Percentiles rank a stretch among this genome's conserved stretches.
These are phyloP conservation scores for Polygonum aviculare DNA, from an alignment of 148 eudicot genomes.

Conservation along the genomic window DNA sequence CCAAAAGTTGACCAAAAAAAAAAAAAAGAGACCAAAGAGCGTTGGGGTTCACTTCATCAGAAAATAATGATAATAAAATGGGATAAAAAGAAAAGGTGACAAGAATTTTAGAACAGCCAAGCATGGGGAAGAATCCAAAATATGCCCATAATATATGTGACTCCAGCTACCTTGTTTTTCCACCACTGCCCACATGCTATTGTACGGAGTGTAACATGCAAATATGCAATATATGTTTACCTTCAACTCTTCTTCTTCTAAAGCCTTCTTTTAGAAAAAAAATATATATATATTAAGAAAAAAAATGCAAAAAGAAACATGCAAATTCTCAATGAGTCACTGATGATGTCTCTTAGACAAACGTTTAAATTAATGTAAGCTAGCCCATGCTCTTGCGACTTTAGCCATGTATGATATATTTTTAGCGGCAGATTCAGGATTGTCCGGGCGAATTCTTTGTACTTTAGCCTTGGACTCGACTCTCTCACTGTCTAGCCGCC, in stretches of 20 bases:
- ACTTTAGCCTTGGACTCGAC: too few relatives aligned
- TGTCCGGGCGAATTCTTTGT: too few relatives aligned
- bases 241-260: neutral
- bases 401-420: too few relatives aligned
- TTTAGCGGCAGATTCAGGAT: too few relatives aligned
- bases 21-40: too few relatives aligned
- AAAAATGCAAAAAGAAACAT: neutral
- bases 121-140: neutral
- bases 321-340: neutral
- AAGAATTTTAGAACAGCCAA: neutral
- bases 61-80: neutral
- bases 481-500: too few relatives aligned
- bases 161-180: neutral
- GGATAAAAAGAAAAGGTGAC: neutral
- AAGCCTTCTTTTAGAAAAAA: too few relatives aligned
- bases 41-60: neutral
- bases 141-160: neutral
- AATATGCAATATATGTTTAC: neutral
- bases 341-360: neutral
- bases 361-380: neutral
- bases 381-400: too few relatives aligned
- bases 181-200: slow-evolving; percentile 2
- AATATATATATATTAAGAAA: neutral
- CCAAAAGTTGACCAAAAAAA: too few relatives aligned
- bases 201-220: neutral